Conservation (phyloP, 768 basidiomycete genomes). For the Rhodotorula graminis region DNA sequence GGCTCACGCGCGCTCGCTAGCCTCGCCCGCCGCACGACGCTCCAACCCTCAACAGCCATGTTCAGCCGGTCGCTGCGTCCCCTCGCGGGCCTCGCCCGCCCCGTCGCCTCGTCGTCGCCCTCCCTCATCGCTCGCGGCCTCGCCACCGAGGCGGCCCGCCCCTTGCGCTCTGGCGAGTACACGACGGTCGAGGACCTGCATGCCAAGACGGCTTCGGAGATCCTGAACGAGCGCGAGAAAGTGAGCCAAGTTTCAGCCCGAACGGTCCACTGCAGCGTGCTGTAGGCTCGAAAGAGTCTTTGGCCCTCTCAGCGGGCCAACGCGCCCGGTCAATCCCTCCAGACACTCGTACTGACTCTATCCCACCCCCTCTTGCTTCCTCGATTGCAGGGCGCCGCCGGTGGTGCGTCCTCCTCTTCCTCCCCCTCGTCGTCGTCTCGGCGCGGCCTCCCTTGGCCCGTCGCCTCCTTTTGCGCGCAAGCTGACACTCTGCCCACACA, state of each 20-base stretch:
- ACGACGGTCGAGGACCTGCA: conserved; percentile 75
- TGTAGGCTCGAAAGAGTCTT: too few relatives aligned
- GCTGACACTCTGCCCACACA: conserved; percentile 50
- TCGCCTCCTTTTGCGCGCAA: too few relatives aligned
- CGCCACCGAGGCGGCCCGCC: conserved; percentile 21
- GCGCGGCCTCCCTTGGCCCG: conserved; percentile 38
- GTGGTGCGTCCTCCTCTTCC: conserved; percentile 1
- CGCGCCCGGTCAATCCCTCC: too few relatives aligned
- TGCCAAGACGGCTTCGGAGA: conserved; percentile 68
- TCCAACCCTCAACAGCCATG: background rate
- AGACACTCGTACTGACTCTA: too few relatives aligned
- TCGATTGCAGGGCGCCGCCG: background rate
- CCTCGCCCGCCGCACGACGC: too few relatives aligned
- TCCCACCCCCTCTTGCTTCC: too few relatives aligned
- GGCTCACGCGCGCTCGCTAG: too few relatives aligned
- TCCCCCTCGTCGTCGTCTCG: too few relatives aligned
- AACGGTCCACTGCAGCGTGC: too few relatives aligned
- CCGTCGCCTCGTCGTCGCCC: background rate
- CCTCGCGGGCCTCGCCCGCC: too few relatives aligned
- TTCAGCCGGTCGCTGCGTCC: background rate
- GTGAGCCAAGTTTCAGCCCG: too few relatives aligned
- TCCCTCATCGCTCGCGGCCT: background rate
- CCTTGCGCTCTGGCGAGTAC: background rate
- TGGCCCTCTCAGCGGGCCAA: too few relatives aligned
- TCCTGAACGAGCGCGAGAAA: conserved; percentile 60